Base-by-base conservation (phyloP, 2,329 filamentous ascomycete species). In the Penicillium sp. region DNA sequence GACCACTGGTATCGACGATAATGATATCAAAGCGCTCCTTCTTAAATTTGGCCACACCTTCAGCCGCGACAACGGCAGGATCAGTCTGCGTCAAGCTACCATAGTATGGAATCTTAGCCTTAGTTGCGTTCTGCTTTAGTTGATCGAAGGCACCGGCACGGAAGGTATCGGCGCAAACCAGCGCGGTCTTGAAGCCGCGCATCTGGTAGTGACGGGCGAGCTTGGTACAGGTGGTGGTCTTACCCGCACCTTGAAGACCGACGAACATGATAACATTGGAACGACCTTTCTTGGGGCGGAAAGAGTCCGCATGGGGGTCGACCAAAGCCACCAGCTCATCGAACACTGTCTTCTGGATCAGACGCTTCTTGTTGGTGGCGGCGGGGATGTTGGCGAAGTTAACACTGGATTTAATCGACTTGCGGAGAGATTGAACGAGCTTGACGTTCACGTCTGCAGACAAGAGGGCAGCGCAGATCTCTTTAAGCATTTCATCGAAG, bases 241-340 rank as follows among this genome's bases (percentile, higher is more conserved):
- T 99, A 73, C 94, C 94, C 5, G 93, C 90, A 79, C 94, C 94
- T 75, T 99, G 94, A 45, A 99, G 81, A 76, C 94, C 94, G 58
- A 99, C 94, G 72, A 99, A 97, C 94, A 99, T 99, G 74, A 99
- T 96, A 69, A 99, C 89, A 73, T 96, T 99, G 58, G 88, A 81
- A 72, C 91, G 94, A 60, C 92, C 91, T 77, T 97, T 99, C 78
- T 95, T 96, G 21, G 93, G 92, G 72, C 95, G 94, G 81, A 96
- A 99, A 0, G 93, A 88, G 61, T 96, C 92, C 65, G 89, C 87
- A 74, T 97, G 93, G 24, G 94, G 94, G 67, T 99, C 91, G 62
- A 99, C 94, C 46, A 99, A 86, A 67, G 90, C 87, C 62, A 97
- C 93, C 47, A 99, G 85, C 73, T 97, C 91, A 70, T 99, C 93